Base-by-base conservation (phyloP, 768 basidiomycete species). In the Suillus subaureus region DNA sequence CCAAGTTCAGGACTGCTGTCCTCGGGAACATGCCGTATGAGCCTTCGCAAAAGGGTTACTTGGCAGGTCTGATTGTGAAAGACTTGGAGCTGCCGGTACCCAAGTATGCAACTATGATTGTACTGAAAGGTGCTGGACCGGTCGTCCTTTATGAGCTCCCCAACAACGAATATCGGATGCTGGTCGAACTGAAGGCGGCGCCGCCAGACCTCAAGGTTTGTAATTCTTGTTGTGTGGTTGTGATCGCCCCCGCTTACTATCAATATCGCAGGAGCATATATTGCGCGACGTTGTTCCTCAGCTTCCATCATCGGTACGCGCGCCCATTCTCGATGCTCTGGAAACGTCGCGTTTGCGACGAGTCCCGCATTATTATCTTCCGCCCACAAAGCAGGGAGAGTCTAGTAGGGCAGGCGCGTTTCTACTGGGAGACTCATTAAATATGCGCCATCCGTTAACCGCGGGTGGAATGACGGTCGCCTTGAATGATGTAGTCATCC, bases 131-230 rank as follows among this genome's bases (percentile, higher is more conserved):
- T 15, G 83, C 82, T 62, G 95, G 94, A 0, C 94, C 94, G 9
- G 91, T 95, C 45, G 80, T 97, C 47, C 75, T 95, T 63, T 97
- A 96, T 80, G 93, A 94, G 75, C 94, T 97, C 69, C 89, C 83
- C 5, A 78, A 87, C 70, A 84, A 86, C 72, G 92, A 96, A 72
- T 96, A 93, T 3, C 85, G 96, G 47, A 94, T 97, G 79, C 87
- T 97, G 64, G 85, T 96, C 62, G 94, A 96, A 78, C 82, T 96
- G 52, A 91, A 91, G 71, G 80, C 83, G 1, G 90, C 92, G 15
- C 81, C 93, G 54, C 93, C 94, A 2, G 89, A 92, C 73, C 82
- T 93, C 70, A 90, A 89, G 78, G 91, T 89, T 70, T 64, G 52
- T 54, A n/a, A 11, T 55, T 8, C 45, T n/a, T 12, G 39, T 60